phyloP scores from a whole-genome alignment of 805 yeast species.

The Clavispora phyllophila region DNA sequence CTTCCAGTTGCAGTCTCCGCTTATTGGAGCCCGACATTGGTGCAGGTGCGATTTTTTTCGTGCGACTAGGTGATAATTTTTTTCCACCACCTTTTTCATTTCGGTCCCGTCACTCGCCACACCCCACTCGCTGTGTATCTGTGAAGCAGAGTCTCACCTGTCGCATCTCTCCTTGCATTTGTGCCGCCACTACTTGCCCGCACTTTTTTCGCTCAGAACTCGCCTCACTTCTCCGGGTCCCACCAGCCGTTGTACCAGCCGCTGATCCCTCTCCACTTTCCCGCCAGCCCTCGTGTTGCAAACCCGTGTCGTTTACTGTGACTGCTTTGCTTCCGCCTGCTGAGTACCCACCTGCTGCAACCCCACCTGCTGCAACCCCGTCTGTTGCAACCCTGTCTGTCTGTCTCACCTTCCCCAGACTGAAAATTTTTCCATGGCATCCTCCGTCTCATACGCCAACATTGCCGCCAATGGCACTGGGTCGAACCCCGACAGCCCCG shows the following conservation, averaged over 20 bases:
- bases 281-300: too few species aligned
- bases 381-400: too few species aligned
- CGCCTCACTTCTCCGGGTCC: background rate
- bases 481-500: slow-evolving; percentile 5
- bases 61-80: background rate
- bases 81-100: background rate
- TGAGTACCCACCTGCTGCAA: too few species aligned
- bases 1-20: background rate
- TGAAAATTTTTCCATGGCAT: background rate
- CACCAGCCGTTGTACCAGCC: background rate
- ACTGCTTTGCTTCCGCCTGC: too few species aligned
- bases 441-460: slow-evolving; percentile 36
- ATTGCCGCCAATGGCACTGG: slow-evolving; percentile 34
- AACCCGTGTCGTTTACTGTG: too few species aligned
- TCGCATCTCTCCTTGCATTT: background rate
- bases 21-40: background rate
- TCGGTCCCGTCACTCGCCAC: background rate
- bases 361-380: too few species aligned
- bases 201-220: background rate
- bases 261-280: background rate
- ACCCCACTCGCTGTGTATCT: background rate
- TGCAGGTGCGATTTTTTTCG: slow-evolving; percentile 1
- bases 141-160: background rate
- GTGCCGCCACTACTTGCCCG: background rate
- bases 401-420: background rate